These are phyloP conservation scores for Tulasnella sp. DNA, from an alignment of 768 basidiomycete genomes.

Conservation along the genomic window DNA sequence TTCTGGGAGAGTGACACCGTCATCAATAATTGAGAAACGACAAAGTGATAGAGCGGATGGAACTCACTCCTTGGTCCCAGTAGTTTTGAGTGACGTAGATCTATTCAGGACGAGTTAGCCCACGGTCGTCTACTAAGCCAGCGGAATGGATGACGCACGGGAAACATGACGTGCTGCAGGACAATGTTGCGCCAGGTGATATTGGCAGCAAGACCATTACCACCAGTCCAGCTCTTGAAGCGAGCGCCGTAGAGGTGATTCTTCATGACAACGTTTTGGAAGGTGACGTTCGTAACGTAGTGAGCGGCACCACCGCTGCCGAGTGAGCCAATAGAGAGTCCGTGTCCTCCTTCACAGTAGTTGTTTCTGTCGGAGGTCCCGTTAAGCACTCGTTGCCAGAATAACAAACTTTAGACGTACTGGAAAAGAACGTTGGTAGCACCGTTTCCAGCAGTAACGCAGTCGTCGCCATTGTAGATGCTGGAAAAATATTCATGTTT, in stretches of 20 bases:
- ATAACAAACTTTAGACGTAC: neutral
- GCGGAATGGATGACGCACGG: constrained; percentile 22
- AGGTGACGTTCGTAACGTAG: constrained; percentile 45
- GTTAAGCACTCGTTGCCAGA: neutral
- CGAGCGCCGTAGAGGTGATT: constrained; percentile 47
- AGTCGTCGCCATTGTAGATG: constrained; percentile 46
- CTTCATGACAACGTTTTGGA: constrained; percentile 50
- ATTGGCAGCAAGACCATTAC: constrained; percentile 47
- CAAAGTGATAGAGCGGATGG: neutral
- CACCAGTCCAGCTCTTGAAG: constrained; percentile 51
- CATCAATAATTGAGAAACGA: neutral
- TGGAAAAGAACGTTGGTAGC: constrained; percentile 44
- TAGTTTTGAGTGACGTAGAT: constrained; percentile 56
- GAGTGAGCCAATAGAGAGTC: constrained; percentile 48
- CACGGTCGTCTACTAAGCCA: neutral
- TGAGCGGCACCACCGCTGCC: constrained; percentile 42
- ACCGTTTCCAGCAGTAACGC: constrained; percentile 47
- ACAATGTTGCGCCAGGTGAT: constrained; percentile 48
- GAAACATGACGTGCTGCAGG: constrained; percentile 45
- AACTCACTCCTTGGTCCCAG: constrained; percentile 49
- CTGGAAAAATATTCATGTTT: neutral
- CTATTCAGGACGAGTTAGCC: neutral
- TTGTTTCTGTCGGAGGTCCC: constrained; percentile 35
- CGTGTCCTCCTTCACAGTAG: constrained; percentile 48
- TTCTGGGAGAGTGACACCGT: constrained; percentile 32